A percentile compares a stretch with the other conserved stretches of the same genome.
Evolutionary conservation across 2,329 filamentous ascomycete species (phyloP).

Genomic region (Ascochyta koolunga): DNA sequence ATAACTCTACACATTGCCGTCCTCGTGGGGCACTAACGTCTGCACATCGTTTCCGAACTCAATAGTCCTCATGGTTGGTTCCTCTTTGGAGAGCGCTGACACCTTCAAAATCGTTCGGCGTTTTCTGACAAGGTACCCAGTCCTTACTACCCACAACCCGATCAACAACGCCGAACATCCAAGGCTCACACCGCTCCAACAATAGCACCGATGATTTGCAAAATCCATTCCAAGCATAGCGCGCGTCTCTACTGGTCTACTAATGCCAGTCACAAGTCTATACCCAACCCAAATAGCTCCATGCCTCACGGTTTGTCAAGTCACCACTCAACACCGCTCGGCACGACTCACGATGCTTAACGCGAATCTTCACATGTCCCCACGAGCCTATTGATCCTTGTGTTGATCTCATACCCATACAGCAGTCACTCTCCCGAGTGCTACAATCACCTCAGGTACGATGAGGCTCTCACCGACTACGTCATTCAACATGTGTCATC

Average conservation of each 20-base stretch:
- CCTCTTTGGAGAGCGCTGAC: constrained; percentile 6
- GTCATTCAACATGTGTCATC: constrained; percentile 10
- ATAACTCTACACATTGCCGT: neutral
- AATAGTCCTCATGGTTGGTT: neutral
- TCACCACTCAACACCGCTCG: neutral
- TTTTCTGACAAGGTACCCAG: constrained; percentile 8
- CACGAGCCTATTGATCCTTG: constrained; percentile 14
- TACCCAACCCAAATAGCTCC: neutral
- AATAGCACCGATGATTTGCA: neutral
- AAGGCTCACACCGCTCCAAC: constrained; percentile 16
- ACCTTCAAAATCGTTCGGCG: constrained; percentile 7
- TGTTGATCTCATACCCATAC: constrained; percentile 2
- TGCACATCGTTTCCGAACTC: constrained; percentile 6
- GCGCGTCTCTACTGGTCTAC: neutral
- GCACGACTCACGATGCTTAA: constrained; percentile 12
- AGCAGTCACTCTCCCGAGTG: constrained; percentile 9
- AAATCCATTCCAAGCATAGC: neutral
- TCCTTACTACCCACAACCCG: neutral
- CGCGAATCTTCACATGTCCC: neutral
- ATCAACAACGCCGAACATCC: constrained; percentile 2
- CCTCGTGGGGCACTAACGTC: constrained; percentile 13
- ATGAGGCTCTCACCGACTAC: constrained; percentile 32
- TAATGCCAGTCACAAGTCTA: neutral
- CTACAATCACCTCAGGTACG: constrained; percentile 3
- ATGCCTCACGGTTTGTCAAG: constrained; percentile 3